Conservation (phyloP, 129 eudicot genomes). For the Glebionis coronaria region DNA sequence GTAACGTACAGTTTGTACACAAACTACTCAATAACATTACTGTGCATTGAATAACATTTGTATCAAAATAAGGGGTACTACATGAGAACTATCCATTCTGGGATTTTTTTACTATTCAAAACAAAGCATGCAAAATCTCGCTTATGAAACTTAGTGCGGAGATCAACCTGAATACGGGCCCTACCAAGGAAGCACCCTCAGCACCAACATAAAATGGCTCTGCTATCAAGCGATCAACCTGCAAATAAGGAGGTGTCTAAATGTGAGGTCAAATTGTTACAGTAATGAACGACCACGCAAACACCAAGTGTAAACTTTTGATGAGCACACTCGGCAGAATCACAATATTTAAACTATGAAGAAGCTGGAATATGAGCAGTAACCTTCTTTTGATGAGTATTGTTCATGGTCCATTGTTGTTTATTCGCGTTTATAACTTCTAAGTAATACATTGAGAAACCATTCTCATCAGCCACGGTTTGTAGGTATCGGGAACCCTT, state of each 20-base stretch:
- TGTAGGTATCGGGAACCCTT: conserved; percentile 61
- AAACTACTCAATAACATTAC: too few species aligned
- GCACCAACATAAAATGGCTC: too few species aligned
- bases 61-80: background rate
- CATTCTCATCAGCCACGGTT: conserved; percentile 62
- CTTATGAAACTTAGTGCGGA: too few species aligned
- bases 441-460: conserved; percentile 49
- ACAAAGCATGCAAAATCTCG: background rate
- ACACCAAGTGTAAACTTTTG: background rate
- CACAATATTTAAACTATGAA: too few species aligned
- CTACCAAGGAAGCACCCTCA: too few species aligned
- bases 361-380: background rate
- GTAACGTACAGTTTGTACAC: too few species aligned
- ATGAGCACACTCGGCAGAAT: background rate
- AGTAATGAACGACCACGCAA: too few species aligned
- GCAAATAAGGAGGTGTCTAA: too few species aligned
- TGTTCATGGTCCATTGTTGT: conserved; percentile 38
- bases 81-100: background rate
- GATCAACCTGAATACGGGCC: too few species aligned
- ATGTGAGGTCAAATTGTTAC: too few species aligned
- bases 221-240: too few species aligned
- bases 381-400: conserved; percentile 57
- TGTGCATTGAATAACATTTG: background rate
- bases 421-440: conserved; percentile 42
- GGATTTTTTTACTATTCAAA: background rate